These are phyloP conservation scores for Rhypophila decipiens DNA, from an alignment of 495 filamentous ascomycete species.

Conservation along the genomic window DNA sequence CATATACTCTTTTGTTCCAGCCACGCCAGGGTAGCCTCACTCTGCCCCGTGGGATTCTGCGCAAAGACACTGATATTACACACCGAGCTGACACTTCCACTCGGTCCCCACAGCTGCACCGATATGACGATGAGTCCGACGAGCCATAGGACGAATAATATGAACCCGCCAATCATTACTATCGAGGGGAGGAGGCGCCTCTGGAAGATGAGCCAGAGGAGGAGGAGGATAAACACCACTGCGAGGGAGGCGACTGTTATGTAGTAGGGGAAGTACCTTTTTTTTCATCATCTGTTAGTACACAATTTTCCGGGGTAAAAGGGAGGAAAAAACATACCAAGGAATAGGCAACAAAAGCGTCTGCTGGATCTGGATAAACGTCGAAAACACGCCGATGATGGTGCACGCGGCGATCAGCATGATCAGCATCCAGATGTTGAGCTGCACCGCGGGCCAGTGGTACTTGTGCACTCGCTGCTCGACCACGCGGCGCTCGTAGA, in stretches of 20 bases:
- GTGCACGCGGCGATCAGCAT: constrained; percentile 72
- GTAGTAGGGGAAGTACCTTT: constrained; percentile 92
- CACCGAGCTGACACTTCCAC: constrained; percentile 67
- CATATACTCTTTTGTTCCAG: constrained; percentile 84
- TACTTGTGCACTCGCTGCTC: constrained; percentile 57
- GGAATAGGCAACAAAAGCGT: constrained; percentile 65
- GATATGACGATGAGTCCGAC: constrained; percentile 85
- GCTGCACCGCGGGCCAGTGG: constrained; percentile 88
- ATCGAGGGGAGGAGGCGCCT: constrained; percentile 81
- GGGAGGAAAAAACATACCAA: constrained; percentile 56
- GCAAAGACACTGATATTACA: constrained; percentile 66
- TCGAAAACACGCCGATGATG: constrained; percentile 79
- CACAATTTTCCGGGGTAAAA: neutral
- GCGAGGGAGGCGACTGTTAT: constrained; percentile 63
- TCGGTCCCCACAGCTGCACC: constrained; percentile 81
- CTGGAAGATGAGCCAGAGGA: constrained; percentile 67
- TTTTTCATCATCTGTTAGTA: neutral
- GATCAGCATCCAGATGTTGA: constrained; percentile 88
- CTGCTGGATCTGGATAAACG: constrained; percentile 75
- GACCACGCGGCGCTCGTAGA: constrained; percentile 36
- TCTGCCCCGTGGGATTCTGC: constrained; percentile 52
- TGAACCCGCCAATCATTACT: constrained; percentile 85
- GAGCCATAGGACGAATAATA: constrained; percentile 88
- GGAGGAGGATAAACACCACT: constrained; percentile 65
- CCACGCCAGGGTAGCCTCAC: constrained; percentile 70